Base-by-base conservation (phyloP, 371 early-diverging fungal species). In the Mucor piriformis region DNA sequence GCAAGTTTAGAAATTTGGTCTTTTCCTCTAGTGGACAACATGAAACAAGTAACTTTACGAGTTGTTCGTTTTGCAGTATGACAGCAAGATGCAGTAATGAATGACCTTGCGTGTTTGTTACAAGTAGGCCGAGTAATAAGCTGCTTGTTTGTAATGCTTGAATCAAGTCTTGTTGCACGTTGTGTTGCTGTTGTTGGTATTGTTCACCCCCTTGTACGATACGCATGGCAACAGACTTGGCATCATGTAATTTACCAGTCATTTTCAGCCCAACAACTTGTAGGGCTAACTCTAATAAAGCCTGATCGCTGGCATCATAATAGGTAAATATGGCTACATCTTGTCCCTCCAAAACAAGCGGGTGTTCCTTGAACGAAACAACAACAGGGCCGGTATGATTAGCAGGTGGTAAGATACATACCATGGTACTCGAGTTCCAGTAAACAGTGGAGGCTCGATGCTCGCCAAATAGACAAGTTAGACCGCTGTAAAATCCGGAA, bases 341-440 rank as follows among this genome's bases (percentile, higher is more conserved):
- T 15, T 72, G 70, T 13, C 60, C 50, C 23, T 78, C 79, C 3
- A 59, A 54, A 16, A 64, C 72, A 29, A 48, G 54, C 11, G 56
- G 67, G 44, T 74, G 74, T 44, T 88, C 88, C 61, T 81, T 83
- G 58, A 94, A 84, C 1, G 84, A 76, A 5, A 95, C 89, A 0
- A 85, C 73, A 1, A 92, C 92, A 16, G 89, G 82, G 3, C 91
- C 93, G 3, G 91, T 79, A 2, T 79, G 69, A 7, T 81, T 72
- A n/a, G 84, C 70, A 18, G 94, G 92, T 3, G 95, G 95, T 10
- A 92, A 66, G 10, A 89, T 68, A 50, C 94, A 94, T 0, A 92
- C 83, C 35, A 93, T 66, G 0, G 89, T 86, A 40, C 77, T 83
- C 18, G 77, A 57, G 32, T 85, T 84, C 88, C 88, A 90, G 49